Evolutionary conservation across 352 stramenopile species (phyloP), one percentile per base, ranked within the genome.

Genomic region (Albugo candida): DNA sequence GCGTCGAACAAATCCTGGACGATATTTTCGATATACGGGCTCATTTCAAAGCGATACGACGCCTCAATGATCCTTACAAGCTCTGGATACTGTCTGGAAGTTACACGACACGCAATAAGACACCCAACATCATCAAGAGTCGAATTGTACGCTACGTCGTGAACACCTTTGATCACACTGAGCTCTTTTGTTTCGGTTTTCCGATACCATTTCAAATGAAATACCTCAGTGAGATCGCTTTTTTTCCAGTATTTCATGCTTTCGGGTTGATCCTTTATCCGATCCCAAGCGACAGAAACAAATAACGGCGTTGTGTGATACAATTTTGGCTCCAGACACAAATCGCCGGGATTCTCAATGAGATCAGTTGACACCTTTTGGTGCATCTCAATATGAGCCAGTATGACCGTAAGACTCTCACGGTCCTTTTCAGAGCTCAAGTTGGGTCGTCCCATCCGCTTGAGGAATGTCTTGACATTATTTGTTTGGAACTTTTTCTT

Each of bases 1-100:
- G 76, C 72, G 48, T 85, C 76, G 2, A 86, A 52, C 13, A 88
- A 52, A 13, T 80, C 67, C 35, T 86, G 60, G 0, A 88, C 76
- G 36, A 79, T 82, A 6, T 82, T 64, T 16, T 71, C 58, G 1
- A 88, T 70, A 0, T 62, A 63, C 5, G 70, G 64, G 54, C 86
- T 74, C 2, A 88, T 60, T 16, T 63, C 46, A 11, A 88, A 49
- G 1, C 58, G 49, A 1, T 53, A 53, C 21, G 57, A 41, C 19
- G 78, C 66, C 47, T 85, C 70, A 16, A 84, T 60, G 0, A 83
- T 62, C 24, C 59, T 64, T 36, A 63, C 53, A 0, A 88, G 47
- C 11, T 78, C 59, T 1, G 70, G 54, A 44, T 86, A 88, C 0
- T 72, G 73, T 0, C 70, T 42, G n/a, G 73, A 84, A 17, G 69